These are phyloP conservation scores for Penstemon davidsonii DNA, from an alignment of 257 asterid species.

Conservation along the genomic window DNA sequence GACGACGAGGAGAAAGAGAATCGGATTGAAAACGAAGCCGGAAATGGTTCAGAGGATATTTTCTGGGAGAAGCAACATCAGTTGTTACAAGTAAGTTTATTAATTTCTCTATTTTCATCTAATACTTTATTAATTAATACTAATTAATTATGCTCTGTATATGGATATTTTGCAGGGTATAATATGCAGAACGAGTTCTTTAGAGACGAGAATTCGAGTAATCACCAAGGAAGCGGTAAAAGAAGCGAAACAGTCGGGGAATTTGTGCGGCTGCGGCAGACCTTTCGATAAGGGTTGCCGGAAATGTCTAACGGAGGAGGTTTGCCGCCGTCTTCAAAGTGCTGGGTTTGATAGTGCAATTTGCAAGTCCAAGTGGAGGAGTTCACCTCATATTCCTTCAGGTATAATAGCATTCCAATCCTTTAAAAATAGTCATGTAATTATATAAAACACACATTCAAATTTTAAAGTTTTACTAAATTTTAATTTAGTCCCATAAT, in stretches of 20 bases:
- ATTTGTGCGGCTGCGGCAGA: conserved; percentile 49
- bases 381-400: conserved; percentile 70
- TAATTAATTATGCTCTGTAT: no score
- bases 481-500: not conserved
- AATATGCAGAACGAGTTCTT: conserved; percentile 65
- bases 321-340: conserved; percentile 60
- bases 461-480: not conserved
- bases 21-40: conserved; percentile 23
- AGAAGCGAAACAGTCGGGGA: conserved; percentile 41
- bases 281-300: conserved; percentile 49
- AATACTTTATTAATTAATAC: no score
- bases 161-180: conserved; percentile 43
- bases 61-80: conserved; percentile 80
- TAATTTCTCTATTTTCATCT: not conserved
- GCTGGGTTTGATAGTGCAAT: conserved; percentile 69
- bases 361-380: conserved; percentile 94
- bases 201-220: conserved; percentile 64
- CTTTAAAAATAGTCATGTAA: no score
- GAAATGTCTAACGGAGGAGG: conserved; percentile 67
- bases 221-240: conserved; percentile 57
- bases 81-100: conserved; percentile 56
- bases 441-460: no score
- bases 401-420: conserved; percentile 37
- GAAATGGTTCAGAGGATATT: conserved; percentile 25
- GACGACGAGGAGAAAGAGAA: conserved; percentile 44